Base-by-base conservation (phyloP, 2,329 filamentous ascomycete genomes). In the Phialemonium atrogriseum region DNA sequence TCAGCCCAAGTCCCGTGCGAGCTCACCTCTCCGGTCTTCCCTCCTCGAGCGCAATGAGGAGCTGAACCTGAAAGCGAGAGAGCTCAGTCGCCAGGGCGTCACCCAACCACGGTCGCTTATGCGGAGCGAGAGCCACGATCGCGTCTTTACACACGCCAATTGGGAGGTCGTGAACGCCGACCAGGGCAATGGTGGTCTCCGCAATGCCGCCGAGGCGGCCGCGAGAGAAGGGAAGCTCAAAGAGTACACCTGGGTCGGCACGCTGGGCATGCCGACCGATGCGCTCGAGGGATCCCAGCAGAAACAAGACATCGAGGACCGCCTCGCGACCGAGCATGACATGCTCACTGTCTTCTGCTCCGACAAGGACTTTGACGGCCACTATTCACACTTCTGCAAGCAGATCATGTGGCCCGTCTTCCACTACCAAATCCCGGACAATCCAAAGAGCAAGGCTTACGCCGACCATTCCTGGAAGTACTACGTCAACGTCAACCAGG, bases 391-490 rank as follows among this genome's bases (percentile, higher is more conserved):
- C 58, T 96, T 91, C 54, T 95, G 88, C 77, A 96, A 96, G 64
- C 86, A 89, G 51, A 94, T 96, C 34, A 68, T 96, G 6, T 96
- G 89, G 89, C 89, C 89, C 1, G 88, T 95, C 38, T 94, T 96
- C 58, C 88, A 96, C 59, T 96, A 96, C 56, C 88, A 95, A 58
- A 94, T 96, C 37, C 91, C 89, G 0, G 91, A 96, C 53, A 93
- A 94, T 52, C 89, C 89, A 16, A 94, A 94, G 68, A 95, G 87
- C 74, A 96, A 96, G 57, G 89, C 89, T 0, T 96, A 94, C 55
- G 83, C 94, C 55, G 89, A 96, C 46, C 88, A 96, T 58, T 95
- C 88, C 1, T 96, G 88, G 86, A 74, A 87, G 45, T 94, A 85
- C 63, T 96, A 96, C 49, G 82, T 87, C 51, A 85, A 84, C 33